phyloP scores from a whole-genome alignment of 495 filamentous ascomycete genomes.

The Penicillium longicatenatum region DNA sequence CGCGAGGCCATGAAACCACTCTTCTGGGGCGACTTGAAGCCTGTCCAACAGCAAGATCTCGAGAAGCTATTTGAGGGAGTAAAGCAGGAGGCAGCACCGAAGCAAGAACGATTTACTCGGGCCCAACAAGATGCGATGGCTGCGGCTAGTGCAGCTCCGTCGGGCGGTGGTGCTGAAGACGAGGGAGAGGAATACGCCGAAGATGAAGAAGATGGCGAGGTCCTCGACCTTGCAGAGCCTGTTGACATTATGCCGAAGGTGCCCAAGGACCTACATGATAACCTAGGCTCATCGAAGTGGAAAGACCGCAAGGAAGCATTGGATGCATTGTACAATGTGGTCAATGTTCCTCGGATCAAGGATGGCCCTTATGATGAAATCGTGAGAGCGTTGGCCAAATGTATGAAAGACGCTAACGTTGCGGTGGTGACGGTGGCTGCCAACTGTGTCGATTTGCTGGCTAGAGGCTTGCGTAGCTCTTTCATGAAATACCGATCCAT shows the following conservation, averaged over 20 bases:
- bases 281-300: conserved; percentile 89
- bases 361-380: conserved; percentile 88
- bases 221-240: conserved; percentile 86
- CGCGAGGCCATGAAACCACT: conserved; percentile 97
- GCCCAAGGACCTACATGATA: conserved; percentile 78
- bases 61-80: conserved; percentile 93
- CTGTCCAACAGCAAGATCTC: conserved; percentile 90
- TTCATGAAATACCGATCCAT: conserved; percentile 79
- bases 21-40: conserved; percentile 95
- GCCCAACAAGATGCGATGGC: conserved; percentile 86
- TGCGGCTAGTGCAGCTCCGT: conserved; percentile 60
- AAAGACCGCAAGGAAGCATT: conserved; percentile 96
- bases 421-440: conserved; percentile 91
- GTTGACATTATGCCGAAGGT: conserved; percentile 86
- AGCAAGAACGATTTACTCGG: conserved; percentile 86
- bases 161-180: conserved; percentile 47
- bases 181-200: conserved; percentile 63
- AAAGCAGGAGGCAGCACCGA: conserved; percentile 83
- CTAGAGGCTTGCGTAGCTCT: conserved; percentile 77
- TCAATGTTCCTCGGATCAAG: conserved; percentile 91
- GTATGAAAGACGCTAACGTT: conserved; percentile 98
- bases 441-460: conserved; percentile 90
- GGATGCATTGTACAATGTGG: conserved; percentile 71
- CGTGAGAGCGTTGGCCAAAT: conserved; percentile 79
- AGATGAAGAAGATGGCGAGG: conserved; percentile 75